Base-by-base conservation (phyloP, 1,284 basidiomycete species). In the Ceratobasidium sp. region DNA sequence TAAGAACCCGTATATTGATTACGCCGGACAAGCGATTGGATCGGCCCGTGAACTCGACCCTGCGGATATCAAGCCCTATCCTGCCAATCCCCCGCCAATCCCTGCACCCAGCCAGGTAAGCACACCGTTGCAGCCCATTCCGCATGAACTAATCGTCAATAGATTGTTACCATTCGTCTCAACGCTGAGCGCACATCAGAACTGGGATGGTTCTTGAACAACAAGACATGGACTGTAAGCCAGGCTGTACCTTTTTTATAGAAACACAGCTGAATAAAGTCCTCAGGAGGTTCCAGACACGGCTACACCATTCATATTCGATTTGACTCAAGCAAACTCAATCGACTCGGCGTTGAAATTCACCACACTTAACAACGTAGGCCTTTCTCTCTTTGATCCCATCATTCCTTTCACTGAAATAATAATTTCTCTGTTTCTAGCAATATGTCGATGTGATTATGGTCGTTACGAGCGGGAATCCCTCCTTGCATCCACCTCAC, bases 361-460 rank as follows among this genome's bases (percentile, higher is more conserved):
- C 21, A 54, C 63, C 3, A 67, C 63, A 4, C 30, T 35, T 16
- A 49, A 67, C 16, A 50, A 50, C 38, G 63, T 67, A 55, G 23
- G 49, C 30, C 2, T 26, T 16, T 8, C 13, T 11, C 1, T 6
- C 3, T 35, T 38, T 5, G 4, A n/a, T n/a, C n/a, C 30, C 16
- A 5, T 9, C 35, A 41, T 38, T 26, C 46, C 14, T 16, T 21
- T 23, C 4, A 18, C 47, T 52, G 49, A 52, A n/a, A n/a, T n/a
- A n/a, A n/a, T n/a, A n/a, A n/a, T n/a, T n/a, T n/a, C 43, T 32
- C n/a, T 16, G 16, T 1, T 21, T 1, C 49, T 26, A 67, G 63
- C 63, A 67, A 67, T 67, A 67, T 35, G 63, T 67, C 30, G 63
- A 67, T 18, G 63, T 67, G 50, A 67, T 67, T 23, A 50, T 67